These are phyloP conservation scores for Hyaloscypha hepaticicola DNA, from an alignment of 495 filamentous ascomycete genomes.

Conservation along the genomic window DNA sequence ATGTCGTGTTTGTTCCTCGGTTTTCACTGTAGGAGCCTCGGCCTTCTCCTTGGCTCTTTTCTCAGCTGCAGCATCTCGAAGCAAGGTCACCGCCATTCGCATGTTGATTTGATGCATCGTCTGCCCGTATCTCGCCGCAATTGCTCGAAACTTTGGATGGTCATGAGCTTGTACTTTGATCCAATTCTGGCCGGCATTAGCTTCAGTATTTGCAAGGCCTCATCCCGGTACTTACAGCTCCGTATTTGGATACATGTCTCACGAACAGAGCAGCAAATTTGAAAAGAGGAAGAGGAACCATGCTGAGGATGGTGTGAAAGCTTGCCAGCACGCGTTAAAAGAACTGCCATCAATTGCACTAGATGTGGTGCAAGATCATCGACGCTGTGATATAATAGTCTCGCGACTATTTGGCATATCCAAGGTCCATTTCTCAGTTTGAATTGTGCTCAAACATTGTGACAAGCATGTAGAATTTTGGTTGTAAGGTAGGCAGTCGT, in stretches of 20 bases:
- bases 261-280: slow-evolving; percentile 49
- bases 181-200: slow-evolving; percentile 60
- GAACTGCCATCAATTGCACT: background rate
- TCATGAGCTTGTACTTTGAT: slow-evolving; percentile 95
- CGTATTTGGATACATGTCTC: slow-evolving; percentile 59
- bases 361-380: background rate
- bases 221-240: slow-evolving; percentile 44
- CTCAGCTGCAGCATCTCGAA: slow-evolving; percentile 73
- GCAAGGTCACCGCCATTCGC: slow-evolving; percentile 78
- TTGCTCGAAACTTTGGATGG: slow-evolving; percentile 81
- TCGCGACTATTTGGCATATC: background rate
- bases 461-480: background rate
- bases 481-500: background rate
- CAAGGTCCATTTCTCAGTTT: background rate
- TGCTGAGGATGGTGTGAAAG: slow-evolving; percentile 30
- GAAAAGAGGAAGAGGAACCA: slow-evolving; percentile 52
- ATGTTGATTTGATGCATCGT: slow-evolving; percentile 90
- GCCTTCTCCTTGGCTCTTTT: slow-evolving; percentile 60
- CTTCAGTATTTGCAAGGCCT: slow-evolving; percentile 14
- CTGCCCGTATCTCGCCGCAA: slow-evolving; percentile 70
- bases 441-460: background rate
- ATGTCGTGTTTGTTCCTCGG: slow-evolving; percentile 66
- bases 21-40: slow-evolving; percentile 76
- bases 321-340: background rate
- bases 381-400: background rate